These are phyloP conservation scores for Periconia sp. DNA, from an alignment of 2,329 filamentous ascomycete species.

Conservation along the genomic window DNA sequence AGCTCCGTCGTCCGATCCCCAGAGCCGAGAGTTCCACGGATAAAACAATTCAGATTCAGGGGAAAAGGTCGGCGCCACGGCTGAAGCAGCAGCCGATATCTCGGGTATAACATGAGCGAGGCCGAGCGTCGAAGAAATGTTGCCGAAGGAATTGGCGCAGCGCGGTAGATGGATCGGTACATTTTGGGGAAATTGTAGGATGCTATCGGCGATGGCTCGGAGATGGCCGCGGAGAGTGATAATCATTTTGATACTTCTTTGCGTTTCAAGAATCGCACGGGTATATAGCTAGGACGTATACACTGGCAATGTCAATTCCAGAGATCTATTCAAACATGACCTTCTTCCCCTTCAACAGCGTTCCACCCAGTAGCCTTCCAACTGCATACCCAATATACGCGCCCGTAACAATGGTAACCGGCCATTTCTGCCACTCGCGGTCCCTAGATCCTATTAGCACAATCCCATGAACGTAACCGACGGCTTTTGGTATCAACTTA, in stretches of 20 bases:
- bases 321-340: conserved; percentile 44
- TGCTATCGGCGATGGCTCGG: not conserved
- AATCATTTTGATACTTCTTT: not conserved
- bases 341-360: conserved; percentile 48
- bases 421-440: conserved; percentile 98
- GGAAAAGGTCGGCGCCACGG: too few species aligned
- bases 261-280: too few species aligned
- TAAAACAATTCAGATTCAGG: not conserved
- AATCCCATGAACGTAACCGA: not conserved
- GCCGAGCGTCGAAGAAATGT: not conserved
- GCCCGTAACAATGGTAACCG: conserved; percentile 84
- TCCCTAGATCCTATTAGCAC: conserved; percentile 57
- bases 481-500: conserved; percentile 35
- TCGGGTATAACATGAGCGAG: not conserved
- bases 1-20: not conserved
- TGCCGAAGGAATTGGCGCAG: not conserved
- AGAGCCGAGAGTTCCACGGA: not conserved
- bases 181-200: not conserved
- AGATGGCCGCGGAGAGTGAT: not conserved
- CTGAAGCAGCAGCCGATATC: not conserved
- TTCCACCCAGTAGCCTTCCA: conserved; percentile 65
- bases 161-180: not conserved
- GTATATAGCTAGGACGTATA: not conserved
- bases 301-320: not conserved
- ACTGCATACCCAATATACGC: conserved; percentile 76